phyloP scores from a whole-genome alignment of 352 stramenopile species.

The Phytophthora niederhauseri region DNA sequence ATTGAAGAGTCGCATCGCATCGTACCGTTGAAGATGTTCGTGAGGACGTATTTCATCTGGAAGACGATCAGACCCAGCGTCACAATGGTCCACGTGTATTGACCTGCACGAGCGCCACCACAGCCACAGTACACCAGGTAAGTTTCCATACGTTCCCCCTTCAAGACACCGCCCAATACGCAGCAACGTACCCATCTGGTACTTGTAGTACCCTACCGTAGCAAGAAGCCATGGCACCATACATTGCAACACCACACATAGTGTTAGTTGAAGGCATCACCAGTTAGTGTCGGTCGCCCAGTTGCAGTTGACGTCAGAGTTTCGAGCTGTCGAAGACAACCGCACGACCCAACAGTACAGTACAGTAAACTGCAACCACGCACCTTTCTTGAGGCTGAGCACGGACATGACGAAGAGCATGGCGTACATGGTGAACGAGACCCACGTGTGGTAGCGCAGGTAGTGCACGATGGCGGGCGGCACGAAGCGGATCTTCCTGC shows the following conservation, averaged over 20 bases:
- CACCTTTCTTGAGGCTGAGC: constrained; percentile 92
- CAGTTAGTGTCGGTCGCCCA: background rate
- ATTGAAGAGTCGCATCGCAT: constrained; percentile 6
- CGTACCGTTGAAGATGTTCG: constrained; percentile 95
- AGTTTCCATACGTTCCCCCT: background rate
- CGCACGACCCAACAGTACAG: constrained; percentile 2
- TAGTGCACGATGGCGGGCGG: constrained; percentile 84
- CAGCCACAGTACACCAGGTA: background rate
- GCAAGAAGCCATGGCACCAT: constrained; percentile 14
- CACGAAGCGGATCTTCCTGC: constrained; percentile 84
- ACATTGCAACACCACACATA: background rate
- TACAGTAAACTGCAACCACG: constrained; percentile 10
- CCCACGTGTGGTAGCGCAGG: constrained; percentile 89
- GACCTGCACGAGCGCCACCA: constrained; percentile 48
- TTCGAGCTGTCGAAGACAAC: constrained; percentile 13
- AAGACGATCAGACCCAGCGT: constrained; percentile 96
- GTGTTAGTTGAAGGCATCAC: constrained; percentile 3
- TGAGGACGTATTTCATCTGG: constrained; percentile 97
- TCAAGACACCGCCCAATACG: background rate
- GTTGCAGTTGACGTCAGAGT: background rate
- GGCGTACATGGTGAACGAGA: constrained; percentile 96
- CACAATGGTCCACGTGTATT: constrained; percentile 97
- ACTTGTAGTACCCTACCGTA: constrained; percentile 90
- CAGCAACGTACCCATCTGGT: constrained; percentile 86
- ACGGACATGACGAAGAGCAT: constrained; percentile 97